Conservation (phyloP, 164 flowering plant genomes). For the Santalum album region DNA sequence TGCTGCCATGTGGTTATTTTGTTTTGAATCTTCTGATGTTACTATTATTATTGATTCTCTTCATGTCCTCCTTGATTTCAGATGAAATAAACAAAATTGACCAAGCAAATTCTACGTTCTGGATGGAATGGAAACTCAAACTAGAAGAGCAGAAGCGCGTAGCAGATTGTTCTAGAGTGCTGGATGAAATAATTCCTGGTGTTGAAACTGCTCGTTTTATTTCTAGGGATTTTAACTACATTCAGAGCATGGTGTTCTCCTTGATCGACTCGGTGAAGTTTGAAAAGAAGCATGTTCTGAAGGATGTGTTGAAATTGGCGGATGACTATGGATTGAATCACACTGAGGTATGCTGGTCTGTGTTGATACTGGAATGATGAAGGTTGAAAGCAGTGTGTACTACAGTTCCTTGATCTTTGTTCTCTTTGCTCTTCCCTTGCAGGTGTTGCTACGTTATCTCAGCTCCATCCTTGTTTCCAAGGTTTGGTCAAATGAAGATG, state of each 20-base stretch:
- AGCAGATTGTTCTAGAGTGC: slow-evolving; percentile 64
- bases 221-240: slow-evolving; percentile 66
- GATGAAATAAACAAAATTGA: slow-evolving; percentile 49
- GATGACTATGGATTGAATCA: slow-evolving; percentile 54
- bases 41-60: slow-evolving; percentile 1
- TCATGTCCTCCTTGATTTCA: slow-evolving; percentile 16
- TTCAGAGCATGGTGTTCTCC: slow-evolving; percentile 44
- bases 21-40: not conserved
- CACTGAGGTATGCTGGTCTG: slow-evolving; percentile 43
- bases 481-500: slow-evolving; percentile 73
- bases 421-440: slow-evolving; percentile 12
- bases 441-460: slow-evolving; percentile 65
- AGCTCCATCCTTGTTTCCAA: slow-evolving; percentile 67
- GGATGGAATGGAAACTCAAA: slow-evolving; percentile 92
- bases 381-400: not conserved
- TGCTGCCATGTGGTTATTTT: not conserved
- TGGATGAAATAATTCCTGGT: slow-evolving; percentile 84
- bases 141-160: slow-evolving; percentile 70
- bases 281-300: slow-evolving; percentile 66
- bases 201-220: slow-evolving; percentile 74
- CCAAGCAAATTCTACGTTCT: slow-evolving; percentile 65
- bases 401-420: not conserved
- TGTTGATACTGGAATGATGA: not conserved
- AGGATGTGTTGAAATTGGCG: slow-evolving; percentile 52
- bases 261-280: slow-evolving; percentile 57